Evolutionary conservation across 2,329 filamentous ascomycete genomes (phyloP).

Genomic region (Beauveria asiatica): DNA sequence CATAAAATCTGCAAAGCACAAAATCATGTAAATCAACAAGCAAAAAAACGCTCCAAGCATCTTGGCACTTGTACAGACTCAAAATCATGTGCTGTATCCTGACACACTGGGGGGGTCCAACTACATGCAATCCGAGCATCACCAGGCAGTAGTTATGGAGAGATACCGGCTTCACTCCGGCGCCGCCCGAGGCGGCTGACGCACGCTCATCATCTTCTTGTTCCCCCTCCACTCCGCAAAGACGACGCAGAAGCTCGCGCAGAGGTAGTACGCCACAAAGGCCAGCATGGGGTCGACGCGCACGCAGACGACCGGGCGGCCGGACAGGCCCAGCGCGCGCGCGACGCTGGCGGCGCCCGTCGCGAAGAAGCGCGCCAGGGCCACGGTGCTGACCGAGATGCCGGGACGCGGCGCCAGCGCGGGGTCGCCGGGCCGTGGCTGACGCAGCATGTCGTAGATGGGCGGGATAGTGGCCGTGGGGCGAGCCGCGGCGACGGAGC

Average conservation of each 20-base stretch:
- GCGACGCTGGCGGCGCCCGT: slow-evolving; percentile 1
- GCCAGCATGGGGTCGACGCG: slow-evolving; percentile 6
- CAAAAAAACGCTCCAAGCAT: not conserved
- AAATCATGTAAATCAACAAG: not conserved
- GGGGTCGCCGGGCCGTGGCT: not conserved
- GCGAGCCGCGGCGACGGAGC: not conserved
- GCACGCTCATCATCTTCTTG: not conserved
- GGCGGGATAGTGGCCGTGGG: not conserved
- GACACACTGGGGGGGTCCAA: not conserved
- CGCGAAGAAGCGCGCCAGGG: slow-evolving; percentile 6
- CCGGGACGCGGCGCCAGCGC: not conserved
- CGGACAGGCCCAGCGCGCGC: not conserved
- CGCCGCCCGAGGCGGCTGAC: not conserved
- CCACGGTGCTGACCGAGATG: not conserved
- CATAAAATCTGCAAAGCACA: not conserved
- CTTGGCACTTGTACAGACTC: not conserved
- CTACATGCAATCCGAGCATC: not conserved
- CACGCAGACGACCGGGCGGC: not conserved
- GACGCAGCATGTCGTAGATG: not conserved
- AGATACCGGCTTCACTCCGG: not conserved
- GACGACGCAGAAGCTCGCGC: not conserved
- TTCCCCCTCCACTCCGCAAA: not conserved
- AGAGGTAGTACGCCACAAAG: slow-evolving; percentile 3
- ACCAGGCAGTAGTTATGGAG: too few species aligned
- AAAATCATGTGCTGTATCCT: not conserved